A percentile compares a stretch with the other conserved stretches of the same genome.
These are phyloP conservation scores for Dictyophora rubrovolvata DNA, from an alignment of 768 basidiomycete genomes.

Conservation along the genomic window DNA sequence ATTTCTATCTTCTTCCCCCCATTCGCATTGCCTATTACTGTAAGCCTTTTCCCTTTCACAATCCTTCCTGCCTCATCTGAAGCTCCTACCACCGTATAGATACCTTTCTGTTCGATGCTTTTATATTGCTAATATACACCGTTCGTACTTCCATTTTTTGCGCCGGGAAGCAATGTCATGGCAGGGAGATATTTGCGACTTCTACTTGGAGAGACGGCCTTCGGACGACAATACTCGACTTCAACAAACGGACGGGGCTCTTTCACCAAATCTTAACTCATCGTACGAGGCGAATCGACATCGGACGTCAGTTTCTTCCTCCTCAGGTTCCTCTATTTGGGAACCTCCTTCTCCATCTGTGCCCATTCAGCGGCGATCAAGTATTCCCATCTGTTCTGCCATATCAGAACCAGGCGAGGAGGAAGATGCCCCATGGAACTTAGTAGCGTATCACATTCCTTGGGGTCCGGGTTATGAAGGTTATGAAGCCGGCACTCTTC, in stretches of 20 bases:
- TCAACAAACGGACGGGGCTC: background rate
- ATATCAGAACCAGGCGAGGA: conserved; percentile 9
- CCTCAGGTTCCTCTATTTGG: conserved; percentile 5
- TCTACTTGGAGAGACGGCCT: background rate
- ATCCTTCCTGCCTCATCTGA: background rate
- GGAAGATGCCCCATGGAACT: conserved; percentile 24
- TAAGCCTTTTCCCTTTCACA: background rate
- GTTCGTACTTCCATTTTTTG: background rate
- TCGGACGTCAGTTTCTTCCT: conserved; percentile 2
- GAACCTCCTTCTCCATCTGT: background rate
- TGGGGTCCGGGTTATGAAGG: conserved; percentile 27
- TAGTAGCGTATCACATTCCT: conserved; percentile 29
- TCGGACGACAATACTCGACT: background rate
- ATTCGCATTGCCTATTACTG: background rate
- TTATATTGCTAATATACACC: background rate
- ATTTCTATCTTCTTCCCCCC: too few relatives aligned
- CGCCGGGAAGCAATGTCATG: background rate
- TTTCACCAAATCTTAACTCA: background rate
- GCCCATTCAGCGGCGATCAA: background rate
- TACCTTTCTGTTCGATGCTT: background rate
- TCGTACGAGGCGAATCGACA: background rate
- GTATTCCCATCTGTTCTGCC: background rate
- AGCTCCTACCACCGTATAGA: background rate
- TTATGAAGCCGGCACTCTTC: conserved; percentile 24
- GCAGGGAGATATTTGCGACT: background rate